A percentile compares a stretch with the other conserved stretches of the same genome.
Conservation (phyloP, 2,329 filamentous ascomycete species). For the Alternaria viburni region DNA sequence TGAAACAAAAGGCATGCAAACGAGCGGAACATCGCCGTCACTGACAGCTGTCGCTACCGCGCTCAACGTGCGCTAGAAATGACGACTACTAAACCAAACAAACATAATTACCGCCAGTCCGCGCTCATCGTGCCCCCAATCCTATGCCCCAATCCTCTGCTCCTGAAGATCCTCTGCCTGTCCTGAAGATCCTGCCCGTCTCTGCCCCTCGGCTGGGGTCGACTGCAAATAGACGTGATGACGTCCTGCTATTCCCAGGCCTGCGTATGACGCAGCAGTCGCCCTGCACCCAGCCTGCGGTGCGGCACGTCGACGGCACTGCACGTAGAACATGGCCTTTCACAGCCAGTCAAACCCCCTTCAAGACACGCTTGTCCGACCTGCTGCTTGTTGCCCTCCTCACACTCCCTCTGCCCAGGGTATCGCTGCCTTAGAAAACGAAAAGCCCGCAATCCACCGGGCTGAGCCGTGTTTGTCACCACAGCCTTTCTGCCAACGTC, state of each 20-base stretch:
- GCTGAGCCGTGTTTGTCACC: constrained; percentile 23
- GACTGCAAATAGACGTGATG: constrained; percentile 5
- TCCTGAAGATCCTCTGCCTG: neutral
- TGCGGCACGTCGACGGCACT: constrained; percentile 8
- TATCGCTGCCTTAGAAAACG: constrained; percentile 19
- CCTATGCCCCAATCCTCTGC: neutral
- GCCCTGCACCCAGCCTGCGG: constrained; percentile 3
- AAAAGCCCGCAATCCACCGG: constrained; percentile 19
- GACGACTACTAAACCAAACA: constrained; percentile 5
- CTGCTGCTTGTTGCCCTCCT: constrained; percentile 8
- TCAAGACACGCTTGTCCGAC: constrained; percentile 7
- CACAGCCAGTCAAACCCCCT: constrained; percentile 17
- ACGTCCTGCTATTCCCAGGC: constrained; percentile 1
- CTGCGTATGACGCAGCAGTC: constrained; percentile 9
- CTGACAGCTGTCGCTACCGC: constrained; percentile 8
- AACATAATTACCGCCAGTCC: constrained; percentile 2
- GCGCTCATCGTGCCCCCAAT: neutral
- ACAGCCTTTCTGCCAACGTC: constrained; percentile 7
- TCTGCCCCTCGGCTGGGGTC: constrained; percentile 2
- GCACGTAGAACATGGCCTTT: constrained; percentile 2
- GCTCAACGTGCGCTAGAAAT: neutral
- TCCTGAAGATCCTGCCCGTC: neutral
- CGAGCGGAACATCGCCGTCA: constrained; percentile 13
- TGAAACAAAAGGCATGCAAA: constrained; percentile 26
- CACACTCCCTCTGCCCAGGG: constrained; percentile 8